Percentiles rank a stretch among this genome's conserved stretches.
Conservation (phyloP, 1,139 yeast genomes). For the Hyphopichia fennica region DNA sequence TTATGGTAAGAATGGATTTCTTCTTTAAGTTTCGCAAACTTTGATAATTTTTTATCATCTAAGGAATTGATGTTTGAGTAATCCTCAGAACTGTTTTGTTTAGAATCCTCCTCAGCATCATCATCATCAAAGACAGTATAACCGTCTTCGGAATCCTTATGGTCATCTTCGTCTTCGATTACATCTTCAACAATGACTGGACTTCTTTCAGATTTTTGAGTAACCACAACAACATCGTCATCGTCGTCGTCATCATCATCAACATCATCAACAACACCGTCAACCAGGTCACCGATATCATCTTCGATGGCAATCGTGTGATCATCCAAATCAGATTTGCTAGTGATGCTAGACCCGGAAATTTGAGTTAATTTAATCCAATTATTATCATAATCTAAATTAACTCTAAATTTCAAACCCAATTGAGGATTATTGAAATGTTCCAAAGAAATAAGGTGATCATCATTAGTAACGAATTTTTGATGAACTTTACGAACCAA, state of each 20-base stretch:
- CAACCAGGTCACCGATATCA: too few species aligned
- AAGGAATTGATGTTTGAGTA: background rate
- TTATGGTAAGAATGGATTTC: background rate
- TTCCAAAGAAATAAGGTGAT: slow-evolving; percentile 16
- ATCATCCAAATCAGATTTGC: too few species aligned
- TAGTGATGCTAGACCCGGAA: too few species aligned
- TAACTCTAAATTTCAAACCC: slow-evolving; percentile 22
- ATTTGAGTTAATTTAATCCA: background rate
- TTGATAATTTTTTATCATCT: background rate
- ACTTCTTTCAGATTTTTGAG: background rate
- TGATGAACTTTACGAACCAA: slow-evolving; percentile 1
- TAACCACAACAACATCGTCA: background rate
- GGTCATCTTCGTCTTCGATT: background rate
- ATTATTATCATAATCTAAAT: slow-evolving; percentile 5
- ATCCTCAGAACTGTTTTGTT: too few species aligned
- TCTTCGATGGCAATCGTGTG: too few species aligned
- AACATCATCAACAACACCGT: background rate
- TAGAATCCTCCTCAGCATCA: background rate
- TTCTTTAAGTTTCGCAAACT: background rate
- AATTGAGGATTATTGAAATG: slow-evolving; percentile 25
- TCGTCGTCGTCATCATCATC: background rate
- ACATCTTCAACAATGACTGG: background rate
- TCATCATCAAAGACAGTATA: background rate
- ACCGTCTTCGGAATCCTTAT: background rate
- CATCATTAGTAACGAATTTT: background rate